Evolutionary conservation across 31 red algal genomes (phyloP), one percentile per base, ranked within the genome.

Genomic region (Asparagopsis taxiformis): DNA sequence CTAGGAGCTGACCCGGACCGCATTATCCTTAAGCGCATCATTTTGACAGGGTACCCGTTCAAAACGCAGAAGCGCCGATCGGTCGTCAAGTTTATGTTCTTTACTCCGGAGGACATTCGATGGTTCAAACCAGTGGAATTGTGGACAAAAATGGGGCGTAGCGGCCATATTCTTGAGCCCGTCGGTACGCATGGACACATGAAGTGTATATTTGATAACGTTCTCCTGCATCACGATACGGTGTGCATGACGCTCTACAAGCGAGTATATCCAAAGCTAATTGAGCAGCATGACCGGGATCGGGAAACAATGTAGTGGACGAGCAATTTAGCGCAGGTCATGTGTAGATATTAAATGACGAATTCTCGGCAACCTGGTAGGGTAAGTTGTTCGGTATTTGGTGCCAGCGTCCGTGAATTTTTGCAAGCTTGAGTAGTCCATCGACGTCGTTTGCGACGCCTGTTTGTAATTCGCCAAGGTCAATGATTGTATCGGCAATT

Each of bases 221-320:
- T 72, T 21, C 65, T 97, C 33, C 51, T 74, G 25, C 78, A 88
- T 31, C 74, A 83, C 59, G 94, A 97, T 59, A 97, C 94, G 13
- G 70, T 97, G 20, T 93, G 88, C 37, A 81, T 97, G 82, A 90
- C 76, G 5, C 68, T 97, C 19, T 97, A 97, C 72, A 93, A 89
- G 49, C 78, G 94, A 60, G 88, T 97, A 26, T 97, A 77, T 68
- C 88, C 88, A 29, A 88, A 88, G 28, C 65, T 82, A n/a, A n/a
- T n/a, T n/a, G n/a, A n/a, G n/a, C n/a, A n/a, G n/a, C n/a, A n/a
- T n/a, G n/a, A n/a, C n/a, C n/a, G n/a, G n/a, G n/a, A n/a, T n/a
- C n/a, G n/a, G n/a, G n/a, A n/a, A n/a, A n/a, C n/a, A n/a, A n/a
- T n/a, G n/a, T n/a, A n/a, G n/a, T n/a, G n/a, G n/a, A n/a, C n/a